Evolutionary conservation across 768 basidiomycete species (phyloP).

Genomic region (Suillus decipiens): DNA sequence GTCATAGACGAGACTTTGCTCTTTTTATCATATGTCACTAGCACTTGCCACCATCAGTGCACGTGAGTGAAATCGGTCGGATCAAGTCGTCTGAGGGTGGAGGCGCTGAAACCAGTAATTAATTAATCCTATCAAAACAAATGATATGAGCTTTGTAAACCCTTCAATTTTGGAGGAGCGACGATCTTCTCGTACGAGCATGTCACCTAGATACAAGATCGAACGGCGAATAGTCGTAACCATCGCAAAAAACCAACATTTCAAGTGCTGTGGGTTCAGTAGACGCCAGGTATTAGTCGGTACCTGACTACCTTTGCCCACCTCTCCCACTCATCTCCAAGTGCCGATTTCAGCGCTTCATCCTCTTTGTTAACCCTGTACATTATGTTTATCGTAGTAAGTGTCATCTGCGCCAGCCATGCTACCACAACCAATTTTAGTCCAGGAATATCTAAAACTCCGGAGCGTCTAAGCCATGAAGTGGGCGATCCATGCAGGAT

Average conservation of each 20-base stretch:
- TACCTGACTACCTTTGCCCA: conserved; percentile 33
- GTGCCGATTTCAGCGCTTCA: neutral
- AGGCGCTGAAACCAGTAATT: too few species aligned
- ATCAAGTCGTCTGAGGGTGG: too few species aligned
- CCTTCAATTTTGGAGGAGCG: neutral
- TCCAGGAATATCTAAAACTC: neutral
- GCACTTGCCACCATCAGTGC: too few species aligned
- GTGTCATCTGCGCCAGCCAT: neutral
- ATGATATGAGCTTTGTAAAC: neutral
- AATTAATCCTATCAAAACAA: too few species aligned
- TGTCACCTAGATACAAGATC: neutral
- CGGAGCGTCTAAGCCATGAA: conserved; percentile 10
- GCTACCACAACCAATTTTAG: neutral
- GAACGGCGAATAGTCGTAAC: neutral
- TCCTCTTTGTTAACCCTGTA: neutral
- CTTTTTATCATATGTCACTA: too few species aligned
- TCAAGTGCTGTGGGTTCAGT: conserved; percentile 12
- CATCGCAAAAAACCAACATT: neutral
- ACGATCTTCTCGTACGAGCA: conserved; percentile 3
- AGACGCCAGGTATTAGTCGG: conserved; percentile 34
- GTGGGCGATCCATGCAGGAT: conserved; percentile 9
- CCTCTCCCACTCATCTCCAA: neutral
- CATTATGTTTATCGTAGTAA: neutral
- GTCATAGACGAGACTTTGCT: too few species aligned
- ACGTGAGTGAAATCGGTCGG: too few species aligned